Evolutionary conservation across 73 alveolate genomes (phyloP), one percentile per base, ranked within the genome.

Genomic region (Paramecium bursaria): DNA sequence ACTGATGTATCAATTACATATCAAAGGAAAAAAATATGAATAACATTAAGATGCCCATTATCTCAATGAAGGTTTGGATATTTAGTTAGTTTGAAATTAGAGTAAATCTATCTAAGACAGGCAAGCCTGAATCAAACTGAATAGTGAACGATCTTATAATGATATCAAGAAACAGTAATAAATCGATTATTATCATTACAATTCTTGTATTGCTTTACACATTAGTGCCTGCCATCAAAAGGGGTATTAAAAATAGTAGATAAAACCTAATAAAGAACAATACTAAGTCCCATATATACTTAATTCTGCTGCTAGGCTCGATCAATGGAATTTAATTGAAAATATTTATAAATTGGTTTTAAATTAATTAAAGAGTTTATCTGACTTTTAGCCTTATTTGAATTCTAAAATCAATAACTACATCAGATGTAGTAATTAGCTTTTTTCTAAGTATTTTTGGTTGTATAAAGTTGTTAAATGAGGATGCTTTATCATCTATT

Each of bases 121-220:
- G 82, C n/a, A 67, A 5, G 1, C 82, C 82, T 42, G 33, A 39
- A 15, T 67, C 82, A 21, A 25, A 67, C 17, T 26, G 10, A 2
- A 67, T 42, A 39, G 82, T 67, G 11, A 67, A 67, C 15, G 55
- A 35, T 67, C 82, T 67, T 0, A 67, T 33, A 1, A 67, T 67
- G 1, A 67, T 35, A 47, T 67, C 82, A 11, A 67, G 3, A 39
- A 67, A 25, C 21, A 67, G 33, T 21, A 67, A 67, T 15, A 67
- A 5, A 25, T 57, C 33, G 6, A 14, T 11, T 67, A 67, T 9
- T 30, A 67, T 15, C 5, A 67, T 67, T 5, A 3, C 17, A 19
- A 67, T 35, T 21, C 82, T 42, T 13, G 33, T 35, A 19, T 15
- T 9, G 19, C 22, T 39, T 67, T 31, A 42, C 3, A 67, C 10